Conservation (phyloP, 352 stramenopile species). For the Pythium brassicae region DNA sequence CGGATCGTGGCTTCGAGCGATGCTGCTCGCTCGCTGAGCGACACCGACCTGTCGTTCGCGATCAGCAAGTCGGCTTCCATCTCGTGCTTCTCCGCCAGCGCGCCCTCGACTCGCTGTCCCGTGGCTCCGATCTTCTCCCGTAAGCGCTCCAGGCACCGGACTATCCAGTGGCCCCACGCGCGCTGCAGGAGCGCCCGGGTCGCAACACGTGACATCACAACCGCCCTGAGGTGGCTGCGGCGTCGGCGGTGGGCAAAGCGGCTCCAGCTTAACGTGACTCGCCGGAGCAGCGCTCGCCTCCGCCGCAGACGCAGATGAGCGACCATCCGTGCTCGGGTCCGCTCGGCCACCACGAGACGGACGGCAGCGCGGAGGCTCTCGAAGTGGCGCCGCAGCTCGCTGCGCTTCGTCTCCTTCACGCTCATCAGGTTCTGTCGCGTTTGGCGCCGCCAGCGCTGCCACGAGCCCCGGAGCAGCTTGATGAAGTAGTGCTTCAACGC, state of each 20-base stretch:
- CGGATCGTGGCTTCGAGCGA: constrained; percentile 24
- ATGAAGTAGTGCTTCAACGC: constrained; percentile 75
- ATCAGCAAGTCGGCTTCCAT: constrained; percentile 41
- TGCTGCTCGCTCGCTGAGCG: constrained; percentile 36
- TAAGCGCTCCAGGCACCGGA: constrained; percentile 15
- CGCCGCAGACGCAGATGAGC: constrained; percentile 23
- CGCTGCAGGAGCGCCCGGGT: constrained; percentile 12
- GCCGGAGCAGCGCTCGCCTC: constrained; percentile 16
- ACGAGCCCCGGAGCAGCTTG: constrained; percentile 53
- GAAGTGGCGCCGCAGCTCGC: constrained; percentile 43
- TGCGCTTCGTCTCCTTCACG: constrained; percentile 43
- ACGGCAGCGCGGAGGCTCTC: constrained; percentile 39
- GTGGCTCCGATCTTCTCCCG: constrained; percentile 15
- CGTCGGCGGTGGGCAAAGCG: constrained; percentile 12
- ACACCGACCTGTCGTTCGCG: constrained; percentile 28
- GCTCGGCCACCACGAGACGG: constrained; percentile 18
- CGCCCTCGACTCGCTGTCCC: constrained; percentile 11
- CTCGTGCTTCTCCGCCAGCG: constrained; percentile 31
- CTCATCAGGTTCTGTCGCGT: constrained; percentile 35
- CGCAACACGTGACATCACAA: constrained; percentile 17
- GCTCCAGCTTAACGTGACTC: constrained; percentile 20
- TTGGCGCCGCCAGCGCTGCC: constrained; percentile 40
- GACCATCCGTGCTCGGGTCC: constrained; percentile 20
- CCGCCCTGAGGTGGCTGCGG: constrained; percentile 15
- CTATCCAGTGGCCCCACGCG: constrained; percentile 45